Evolutionary conservation across 2,329 filamentous ascomycete species (phyloP).

Genomic region (Neopestalotiopsis sp.): DNA sequence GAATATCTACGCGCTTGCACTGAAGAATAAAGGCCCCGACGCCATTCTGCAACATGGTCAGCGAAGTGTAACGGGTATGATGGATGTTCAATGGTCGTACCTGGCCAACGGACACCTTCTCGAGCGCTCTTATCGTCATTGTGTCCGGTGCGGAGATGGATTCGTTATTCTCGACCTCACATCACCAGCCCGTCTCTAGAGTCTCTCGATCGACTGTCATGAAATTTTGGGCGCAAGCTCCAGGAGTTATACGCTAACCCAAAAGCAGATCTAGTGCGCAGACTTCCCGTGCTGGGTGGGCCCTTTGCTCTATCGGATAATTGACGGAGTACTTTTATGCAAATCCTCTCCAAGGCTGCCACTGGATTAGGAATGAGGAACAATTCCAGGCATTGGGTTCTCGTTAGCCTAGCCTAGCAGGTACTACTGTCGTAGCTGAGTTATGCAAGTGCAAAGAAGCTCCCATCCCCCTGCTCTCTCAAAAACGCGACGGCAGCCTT

Average conservation of each 20-base stretch:
- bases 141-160: constrained; percentile 26
- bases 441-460: background rate
- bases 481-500: constrained; percentile 15
- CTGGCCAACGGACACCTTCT: constrained; percentile 58
- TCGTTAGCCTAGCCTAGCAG: background rate
- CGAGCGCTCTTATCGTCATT: constrained; percentile 63
- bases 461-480: background rate
- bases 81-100: constrained; percentile 43
- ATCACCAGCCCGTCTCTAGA: constrained; percentile 23
- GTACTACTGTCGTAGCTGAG: background rate
- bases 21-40: constrained; percentile 95
- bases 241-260: background rate
- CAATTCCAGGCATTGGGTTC: background rate
- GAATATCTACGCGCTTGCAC: constrained; percentile 94
- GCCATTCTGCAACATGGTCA: constrained; percentile 73
- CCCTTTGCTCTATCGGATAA: constrained; percentile 4
- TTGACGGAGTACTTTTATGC: background rate
- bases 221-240: constrained; percentile 25
- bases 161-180: constrained; percentile 35
- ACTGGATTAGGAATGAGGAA: background rate
- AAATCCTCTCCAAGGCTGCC: background rate
- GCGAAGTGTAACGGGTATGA: constrained; percentile 1
- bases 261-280: background rate
- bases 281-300: background rate
- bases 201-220: constrained; percentile 15